These are phyloP conservation scores for Sugiyamaella floridensis DNA, from an alignment of 805 yeast species.

Conservation along the genomic window DNA sequence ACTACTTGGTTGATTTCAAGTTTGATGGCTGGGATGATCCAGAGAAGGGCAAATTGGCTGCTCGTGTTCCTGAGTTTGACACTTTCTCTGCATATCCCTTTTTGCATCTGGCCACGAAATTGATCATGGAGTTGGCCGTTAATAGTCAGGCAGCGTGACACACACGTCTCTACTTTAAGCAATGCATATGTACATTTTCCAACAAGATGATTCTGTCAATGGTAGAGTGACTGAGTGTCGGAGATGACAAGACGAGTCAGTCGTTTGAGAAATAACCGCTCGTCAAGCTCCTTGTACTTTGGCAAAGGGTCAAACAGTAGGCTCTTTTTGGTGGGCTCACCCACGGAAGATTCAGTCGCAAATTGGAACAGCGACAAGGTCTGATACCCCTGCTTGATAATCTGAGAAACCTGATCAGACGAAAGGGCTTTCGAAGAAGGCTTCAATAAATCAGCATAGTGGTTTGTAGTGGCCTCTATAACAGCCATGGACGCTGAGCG, in stretches of 20 bases:
- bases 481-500: conserved; percentile 19
- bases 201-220: background rate
- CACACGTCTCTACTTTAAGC: conserved; percentile 1
- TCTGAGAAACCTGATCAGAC: conserved; percentile 23
- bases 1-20: conserved; percentile 92
- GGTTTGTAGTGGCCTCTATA: conserved; percentile 19
- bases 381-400: conserved; percentile 26
- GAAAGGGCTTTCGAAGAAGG: conserved; percentile 15
- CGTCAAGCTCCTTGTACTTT: conserved; percentile 20
- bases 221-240: conserved; percentile 18
- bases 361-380: conserved; percentile 23
- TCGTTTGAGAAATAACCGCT: conserved; percentile 21
- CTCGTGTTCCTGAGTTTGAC: conserved; percentile 47
- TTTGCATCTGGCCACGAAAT: conserved; percentile 80
- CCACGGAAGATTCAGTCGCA: conserved; percentile 6
- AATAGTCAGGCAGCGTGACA: conserved; percentile 56
- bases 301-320: conserved; percentile 16
- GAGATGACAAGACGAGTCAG: conserved; percentile 16
- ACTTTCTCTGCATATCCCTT: conserved; percentile 96
- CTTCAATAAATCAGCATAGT: conserved; percentile 11
- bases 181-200: background rate
- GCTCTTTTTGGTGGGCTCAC: conserved; percentile 3
- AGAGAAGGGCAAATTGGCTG: conserved; percentile 10
- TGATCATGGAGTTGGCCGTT: conserved; percentile 95
- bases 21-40: conserved; percentile 90